These are phyloP conservation scores for Rutidosis leptorrhynchoides DNA, from an alignment of 129 eudicot species.

Conservation along the genomic window DNA sequence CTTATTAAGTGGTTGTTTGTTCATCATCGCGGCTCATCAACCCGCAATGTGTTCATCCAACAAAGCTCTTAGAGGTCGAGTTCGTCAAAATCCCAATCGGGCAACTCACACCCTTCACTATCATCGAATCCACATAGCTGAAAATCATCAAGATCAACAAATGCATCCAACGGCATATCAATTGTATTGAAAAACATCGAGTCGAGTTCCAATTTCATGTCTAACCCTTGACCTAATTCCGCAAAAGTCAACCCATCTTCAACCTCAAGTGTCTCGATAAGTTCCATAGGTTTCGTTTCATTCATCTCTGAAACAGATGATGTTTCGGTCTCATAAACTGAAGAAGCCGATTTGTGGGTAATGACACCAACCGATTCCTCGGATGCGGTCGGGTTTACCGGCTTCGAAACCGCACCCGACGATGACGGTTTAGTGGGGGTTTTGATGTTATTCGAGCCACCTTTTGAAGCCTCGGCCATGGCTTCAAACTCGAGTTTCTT, in stretches of 20 bases:
- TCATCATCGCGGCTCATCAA: constrained; percentile 39
- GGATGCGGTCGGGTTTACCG: constrained; percentile 27
- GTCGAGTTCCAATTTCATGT: constrained; percentile 49
- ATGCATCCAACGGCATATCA: constrained; percentile 36
- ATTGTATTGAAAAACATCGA: constrained; percentile 36
- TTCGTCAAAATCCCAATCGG: constrained; percentile 70
- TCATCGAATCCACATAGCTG: constrained; percentile 52
- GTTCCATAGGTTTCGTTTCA: neutral
- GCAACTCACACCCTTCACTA: constrained; percentile 38
- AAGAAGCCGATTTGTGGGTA: constrained; percentile 46
- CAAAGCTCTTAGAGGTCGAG: constrained; percentile 48
- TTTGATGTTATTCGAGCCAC: constrained; percentile 20
- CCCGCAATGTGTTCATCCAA: constrained; percentile 56
- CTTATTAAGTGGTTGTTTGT: constrained; percentile 44
- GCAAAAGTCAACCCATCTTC: constrained; percentile 21
- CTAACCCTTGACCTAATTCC: constrained; percentile 29
- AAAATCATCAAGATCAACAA: constrained; percentile 53
- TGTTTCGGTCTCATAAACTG: constrained; percentile 30
- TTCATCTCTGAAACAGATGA: neutral
- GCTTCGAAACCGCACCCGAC: constrained; percentile 27
- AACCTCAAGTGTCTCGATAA: neutral
- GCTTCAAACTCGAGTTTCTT: constrained; percentile 60
- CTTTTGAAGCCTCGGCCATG: constrained; percentile 36
- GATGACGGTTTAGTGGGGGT: neutral
- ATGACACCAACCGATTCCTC: constrained; percentile 45